phyloP scores from a whole-genome alignment of 2,329 filamentous ascomycete genomes.

The Arthrobotrys musiformis region DNA sequence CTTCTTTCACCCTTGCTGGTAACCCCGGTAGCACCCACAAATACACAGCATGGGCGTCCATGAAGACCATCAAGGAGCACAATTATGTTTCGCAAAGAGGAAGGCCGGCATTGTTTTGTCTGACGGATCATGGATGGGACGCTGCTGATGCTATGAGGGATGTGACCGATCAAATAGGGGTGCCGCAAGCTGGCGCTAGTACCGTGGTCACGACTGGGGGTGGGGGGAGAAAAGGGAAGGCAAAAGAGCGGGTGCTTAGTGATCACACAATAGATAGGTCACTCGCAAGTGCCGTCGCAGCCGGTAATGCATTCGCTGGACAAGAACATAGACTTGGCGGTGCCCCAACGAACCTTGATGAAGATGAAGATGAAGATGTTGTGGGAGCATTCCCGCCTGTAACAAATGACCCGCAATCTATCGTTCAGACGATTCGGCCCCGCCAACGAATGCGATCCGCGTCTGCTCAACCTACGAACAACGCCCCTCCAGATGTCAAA shows the following conservation, averaged over 20 bases:
- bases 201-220: slow-evolving; percentile 6
- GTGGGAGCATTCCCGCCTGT: slow-evolving; percentile 15
- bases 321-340: not conserved
- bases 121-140: slow-evolving; percentile 83
- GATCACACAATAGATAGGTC: slow-evolving; percentile 22
- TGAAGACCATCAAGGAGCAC: slow-evolving; percentile 78
- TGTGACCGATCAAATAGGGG: slow-evolving; percentile 47
- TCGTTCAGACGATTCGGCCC: not conserved
- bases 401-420: not conserved
- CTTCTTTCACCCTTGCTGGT: slow-evolving; percentile 75
- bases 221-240: slow-evolving; percentile 1
- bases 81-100: slow-evolving; percentile 79
- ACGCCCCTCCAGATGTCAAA: slow-evolving; percentile 55
- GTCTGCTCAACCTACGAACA: slow-evolving; percentile 48
- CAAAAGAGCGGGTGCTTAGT: not conserved
- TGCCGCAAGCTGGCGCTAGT: slow-evolving; percentile 3
- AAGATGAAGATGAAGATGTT: slow-evolving; percentile 48
- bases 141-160: slow-evolving; percentile 74
- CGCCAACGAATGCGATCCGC: slow-evolving; percentile 24
- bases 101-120: slow-evolving; percentile 74
- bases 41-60: slow-evolving; percentile 80
- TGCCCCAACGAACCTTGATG: not conserved
- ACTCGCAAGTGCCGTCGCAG: slow-evolving; percentile 26
- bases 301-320: slow-evolving; percentile 10
- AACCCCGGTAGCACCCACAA: slow-evolving; percentile 75